A percentile compares a stretch with the other conserved stretches of the same genome.
Evolutionary conservation across 768 basidiomycete species (phyloP).

Genomic region (Fomitopsis serialis): DNA sequence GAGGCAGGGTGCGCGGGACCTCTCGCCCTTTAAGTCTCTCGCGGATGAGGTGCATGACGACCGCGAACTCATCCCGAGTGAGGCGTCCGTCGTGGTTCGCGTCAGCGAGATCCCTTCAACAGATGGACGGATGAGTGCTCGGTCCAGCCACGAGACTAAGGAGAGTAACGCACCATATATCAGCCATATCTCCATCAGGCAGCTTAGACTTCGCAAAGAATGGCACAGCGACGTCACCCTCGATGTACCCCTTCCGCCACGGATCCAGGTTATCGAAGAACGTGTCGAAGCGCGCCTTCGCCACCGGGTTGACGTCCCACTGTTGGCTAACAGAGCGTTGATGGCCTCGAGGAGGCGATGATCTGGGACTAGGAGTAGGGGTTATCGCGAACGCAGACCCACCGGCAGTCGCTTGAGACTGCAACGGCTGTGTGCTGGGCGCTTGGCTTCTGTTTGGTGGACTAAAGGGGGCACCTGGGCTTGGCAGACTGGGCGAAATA

Average conservation of each 20-base stretch:
- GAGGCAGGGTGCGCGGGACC: conserved; percentile 61
- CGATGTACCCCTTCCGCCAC: conserved; percentile 71
- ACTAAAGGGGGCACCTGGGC: not conserved
- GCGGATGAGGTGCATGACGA: conserved; percentile 91
- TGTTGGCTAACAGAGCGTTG: not conserved
- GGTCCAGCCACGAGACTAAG: not conserved
- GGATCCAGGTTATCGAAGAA: conserved; percentile 83
- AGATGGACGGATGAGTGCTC: not conserved
- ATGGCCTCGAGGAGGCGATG: not conserved
- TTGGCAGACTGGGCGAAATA: not conserved
- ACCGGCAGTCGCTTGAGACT: not conserved
- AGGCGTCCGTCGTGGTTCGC: conserved; percentile 80
- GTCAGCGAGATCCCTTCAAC: conserved; percentile 86
- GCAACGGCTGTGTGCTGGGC: not conserved
- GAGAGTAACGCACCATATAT: conserved; percentile 66
- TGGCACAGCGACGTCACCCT: conserved; percentile 87
- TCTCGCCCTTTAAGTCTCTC: conserved; percentile 74
- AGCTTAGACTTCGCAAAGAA: conserved; percentile 90
- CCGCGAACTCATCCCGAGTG: conserved; percentile 88
- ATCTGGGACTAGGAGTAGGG: not conserved
- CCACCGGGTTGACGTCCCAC: conserved; percentile 80
- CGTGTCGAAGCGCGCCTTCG: conserved; percentile 72
- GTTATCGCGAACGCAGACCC: not conserved
- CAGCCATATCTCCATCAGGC: conserved; percentile 71
- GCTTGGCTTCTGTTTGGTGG: not conserved